Percentiles rank a stretch among this genome's conserved stretches.
phyloP scores from a whole-genome alignment of 345 rosid genomes.

The Excoecaria agallocha region DNA sequence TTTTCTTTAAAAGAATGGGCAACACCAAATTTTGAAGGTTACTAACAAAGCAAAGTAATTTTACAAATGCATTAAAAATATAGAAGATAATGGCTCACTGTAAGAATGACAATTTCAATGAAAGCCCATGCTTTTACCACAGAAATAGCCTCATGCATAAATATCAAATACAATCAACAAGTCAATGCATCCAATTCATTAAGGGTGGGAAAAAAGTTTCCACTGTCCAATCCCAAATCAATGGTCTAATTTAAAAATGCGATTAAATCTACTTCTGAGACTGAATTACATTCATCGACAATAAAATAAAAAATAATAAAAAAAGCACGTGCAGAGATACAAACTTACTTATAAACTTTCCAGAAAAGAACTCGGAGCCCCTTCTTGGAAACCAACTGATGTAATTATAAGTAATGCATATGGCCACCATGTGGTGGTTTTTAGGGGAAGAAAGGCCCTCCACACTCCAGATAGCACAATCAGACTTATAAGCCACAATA shows the following conservation, averaged over 20 bases:
- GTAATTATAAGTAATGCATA: constrained; percentile 69
- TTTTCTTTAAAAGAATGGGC: not conserved
- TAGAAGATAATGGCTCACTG: not conserved
- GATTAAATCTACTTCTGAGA: not conserved
- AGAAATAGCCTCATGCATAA: not conserved
- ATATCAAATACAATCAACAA: not conserved
- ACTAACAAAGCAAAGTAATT: not conserved
- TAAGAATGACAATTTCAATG: too few species aligned
- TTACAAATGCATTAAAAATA: not conserved
- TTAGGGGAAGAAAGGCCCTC: too few species aligned
- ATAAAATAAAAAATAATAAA: too few species aligned
- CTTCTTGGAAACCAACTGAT: constrained; percentile 85
- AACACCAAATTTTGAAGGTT: not conserved
- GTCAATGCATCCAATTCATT: not conserved
- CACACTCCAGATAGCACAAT: constrained; percentile 78
- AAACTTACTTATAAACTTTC: constrained; percentile 71
- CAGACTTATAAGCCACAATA: constrained; percentile 85
- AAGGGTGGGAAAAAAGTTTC: not conserved
- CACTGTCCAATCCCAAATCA: not conserved
- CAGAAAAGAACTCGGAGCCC: constrained; percentile 83
- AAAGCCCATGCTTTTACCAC: not conserved
- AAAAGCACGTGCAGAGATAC: not conserved
- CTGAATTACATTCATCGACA: not conserved
- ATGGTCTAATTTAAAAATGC: not conserved
- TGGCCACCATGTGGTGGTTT: too few species aligned